A percentile compares a stretch with the other conserved stretches of the same genome.
These are phyloP conservation scores for Alternaria hordeiaustralica DNA, from an alignment of 2,329 filamentous ascomycete species.

Conservation along the genomic window DNA sequence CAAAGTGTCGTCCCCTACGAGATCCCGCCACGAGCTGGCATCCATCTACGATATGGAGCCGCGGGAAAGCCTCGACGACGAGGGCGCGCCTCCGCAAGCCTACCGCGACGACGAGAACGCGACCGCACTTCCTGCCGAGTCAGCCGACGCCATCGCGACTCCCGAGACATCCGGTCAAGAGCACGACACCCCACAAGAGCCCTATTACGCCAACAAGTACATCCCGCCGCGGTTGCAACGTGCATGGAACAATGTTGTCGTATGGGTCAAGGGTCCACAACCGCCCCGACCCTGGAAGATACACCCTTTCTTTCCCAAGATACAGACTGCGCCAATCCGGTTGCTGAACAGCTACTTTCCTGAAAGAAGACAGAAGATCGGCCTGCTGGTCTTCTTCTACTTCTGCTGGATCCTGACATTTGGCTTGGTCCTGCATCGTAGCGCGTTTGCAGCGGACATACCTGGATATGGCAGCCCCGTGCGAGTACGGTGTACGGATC, in stretches of 20 bases:
- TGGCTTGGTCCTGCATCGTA: conserved; percentile 70
- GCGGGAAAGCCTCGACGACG: conserved; percentile 28
- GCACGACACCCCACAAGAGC: conserved; percentile 24
- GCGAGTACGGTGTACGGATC: conserved; percentile 69
- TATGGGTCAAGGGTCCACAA: conserved; percentile 58
- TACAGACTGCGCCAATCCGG: conserved; percentile 71
- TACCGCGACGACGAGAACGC: conserved; percentile 41
- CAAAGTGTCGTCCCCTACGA: conserved; percentile 36
- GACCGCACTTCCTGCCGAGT: conserved; percentile 32
- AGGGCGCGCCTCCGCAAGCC: conserved; percentile 35
- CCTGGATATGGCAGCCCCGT: conserved; percentile 71
- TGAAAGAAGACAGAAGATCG: conserved; percentile 63
- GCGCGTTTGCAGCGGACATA: conserved; percentile 66
- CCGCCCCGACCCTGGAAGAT: conserved; percentile 58
- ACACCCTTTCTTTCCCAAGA: conserved; percentile 63
- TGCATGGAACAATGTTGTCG: conserved; percentile 49
- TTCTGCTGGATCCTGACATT: conserved; percentile 74
- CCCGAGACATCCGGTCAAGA: conserved; percentile 46
- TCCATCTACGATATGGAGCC: conserved; percentile 35
- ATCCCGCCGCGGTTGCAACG: conserved; percentile 62
- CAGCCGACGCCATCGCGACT: conserved; percentile 29
- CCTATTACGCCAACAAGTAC: conserved; percentile 36
- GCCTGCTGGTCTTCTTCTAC: conserved; percentile 66
- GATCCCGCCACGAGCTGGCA: conserved; percentile 42
- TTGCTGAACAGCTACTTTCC: conserved; percentile 70